A percentile compares a stretch with the other conserved stretches of the same genome.
Evolutionary conservation across 228 moss, liverwort and hornwort species (phyloP).

Genomic region (Sphagnum magellanicum): DNA sequence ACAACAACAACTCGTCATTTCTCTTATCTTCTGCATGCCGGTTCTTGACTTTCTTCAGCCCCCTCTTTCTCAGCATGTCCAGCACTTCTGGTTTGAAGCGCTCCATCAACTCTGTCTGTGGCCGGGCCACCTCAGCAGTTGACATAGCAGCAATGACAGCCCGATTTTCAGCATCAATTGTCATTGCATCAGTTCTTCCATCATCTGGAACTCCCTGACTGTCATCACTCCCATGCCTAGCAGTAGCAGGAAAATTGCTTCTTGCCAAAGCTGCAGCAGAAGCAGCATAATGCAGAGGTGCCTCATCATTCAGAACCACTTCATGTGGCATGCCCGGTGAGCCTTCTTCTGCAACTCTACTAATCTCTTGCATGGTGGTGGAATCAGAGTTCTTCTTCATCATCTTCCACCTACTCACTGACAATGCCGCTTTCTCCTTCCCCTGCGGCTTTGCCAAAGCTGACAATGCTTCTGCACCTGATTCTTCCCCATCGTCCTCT

Average conservation of each 20-base stretch:
- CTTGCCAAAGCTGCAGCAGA: conserved; percentile 17
- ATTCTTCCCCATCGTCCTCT: conserved; percentile 18
- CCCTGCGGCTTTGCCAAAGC: conserved; percentile 39
- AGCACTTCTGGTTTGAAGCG: conserved; percentile 44
- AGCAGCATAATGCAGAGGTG: conserved; percentile 24
- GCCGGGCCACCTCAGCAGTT: conserved; percentile 33
- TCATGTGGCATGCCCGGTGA: too few relatives aligned
- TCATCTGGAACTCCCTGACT: too few relatives aligned
- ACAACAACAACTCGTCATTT: background rate
- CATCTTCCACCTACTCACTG: conserved; percentile 45
- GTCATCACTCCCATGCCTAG: conserved; percentile 20
- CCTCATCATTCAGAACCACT: background rate
- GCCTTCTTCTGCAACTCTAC: too few relatives aligned
- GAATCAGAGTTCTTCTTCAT: conserved; percentile 17
- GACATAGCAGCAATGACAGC: conserved; percentile 42
- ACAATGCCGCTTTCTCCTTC: conserved; percentile 29
- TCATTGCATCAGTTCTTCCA: conserved; percentile 5
- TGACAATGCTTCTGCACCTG: conserved; percentile 36
- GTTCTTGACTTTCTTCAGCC: conserved; percentile 20
- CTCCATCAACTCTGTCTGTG: conserved; percentile 33
- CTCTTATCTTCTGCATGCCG: conserved; percentile 20
- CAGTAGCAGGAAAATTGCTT: conserved; percentile 37
- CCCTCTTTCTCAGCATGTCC: conserved; percentile 41
- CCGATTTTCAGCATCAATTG: conserved; percentile 53
- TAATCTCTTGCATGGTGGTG: background rate